Conservation (phyloP, 2,329 filamentous ascomycete species). For the Neoarthrinium moseri region DNA sequence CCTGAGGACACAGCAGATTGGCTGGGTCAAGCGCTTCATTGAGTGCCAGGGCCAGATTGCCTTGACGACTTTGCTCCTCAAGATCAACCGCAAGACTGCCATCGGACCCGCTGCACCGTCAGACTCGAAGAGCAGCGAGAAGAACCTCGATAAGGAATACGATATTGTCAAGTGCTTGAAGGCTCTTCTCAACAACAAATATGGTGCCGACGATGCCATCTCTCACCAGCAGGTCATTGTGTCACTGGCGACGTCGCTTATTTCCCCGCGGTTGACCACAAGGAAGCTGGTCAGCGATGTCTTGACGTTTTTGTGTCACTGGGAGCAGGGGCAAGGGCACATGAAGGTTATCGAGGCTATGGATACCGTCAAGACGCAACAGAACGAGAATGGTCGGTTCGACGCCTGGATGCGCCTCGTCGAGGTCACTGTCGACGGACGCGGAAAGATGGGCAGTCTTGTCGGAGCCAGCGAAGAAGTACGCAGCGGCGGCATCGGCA, state of each 20-base stretch:
- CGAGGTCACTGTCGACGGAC: constrained; percentile 93
- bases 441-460: constrained; percentile 97
- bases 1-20: constrained; percentile 91
- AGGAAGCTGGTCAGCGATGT: constrained; percentile 95
- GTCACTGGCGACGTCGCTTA: constrained; percentile 80
- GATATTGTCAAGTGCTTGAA: constrained; percentile 98
- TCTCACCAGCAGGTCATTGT: constrained; percentile 87
- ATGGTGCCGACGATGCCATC: constrained; percentile 93
- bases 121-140: constrained; percentile 60
- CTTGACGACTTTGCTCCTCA: constrained; percentile 86
- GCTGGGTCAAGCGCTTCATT: constrained; percentile 94
- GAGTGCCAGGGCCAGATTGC: constrained; percentile 97
- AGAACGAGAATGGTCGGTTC: constrained; percentile 91
- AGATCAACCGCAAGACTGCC: constrained; percentile 86
- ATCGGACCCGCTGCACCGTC: constrained; percentile 67
- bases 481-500: constrained; percentile 91
- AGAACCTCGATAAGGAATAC: constrained; percentile 87
- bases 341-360: constrained; percentile 90
- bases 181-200: constrained; percentile 98
- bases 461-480: constrained; percentile 97
- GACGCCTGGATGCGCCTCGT: constrained; percentile 99
- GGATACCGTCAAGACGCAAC: constrained; percentile 84
- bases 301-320: constrained; percentile 92
- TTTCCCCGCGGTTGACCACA: constrained; percentile 85
- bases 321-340: constrained; percentile 84